Evolutionary conservation across 306 rosid genomes (phyloP).

Genomic region (Trifolium dubium): DNA sequence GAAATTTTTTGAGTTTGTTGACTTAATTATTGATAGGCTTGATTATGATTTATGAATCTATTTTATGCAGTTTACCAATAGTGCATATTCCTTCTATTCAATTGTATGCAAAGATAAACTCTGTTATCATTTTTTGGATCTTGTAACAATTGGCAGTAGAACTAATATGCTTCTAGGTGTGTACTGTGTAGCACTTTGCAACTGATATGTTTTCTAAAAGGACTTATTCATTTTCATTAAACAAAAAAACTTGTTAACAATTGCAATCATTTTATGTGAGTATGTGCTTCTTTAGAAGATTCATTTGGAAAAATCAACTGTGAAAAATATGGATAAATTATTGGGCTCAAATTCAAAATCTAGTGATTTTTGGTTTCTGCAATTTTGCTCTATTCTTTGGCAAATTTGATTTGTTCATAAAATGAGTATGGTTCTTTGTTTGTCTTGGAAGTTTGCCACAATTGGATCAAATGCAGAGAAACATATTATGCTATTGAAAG

Average conservation of each 20-base stretch:
- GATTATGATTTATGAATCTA: background rate
- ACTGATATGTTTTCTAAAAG: conserved; percentile 9
- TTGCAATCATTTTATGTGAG: conserved; percentile 15
- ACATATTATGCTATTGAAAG: background rate
- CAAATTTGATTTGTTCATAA: background rate
- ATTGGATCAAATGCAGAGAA: background rate
- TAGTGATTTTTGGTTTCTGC: background rate
- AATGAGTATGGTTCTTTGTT: background rate
- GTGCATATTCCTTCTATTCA: background rate
- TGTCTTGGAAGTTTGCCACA: background rate
- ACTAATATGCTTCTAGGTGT: conserved; percentile 27
- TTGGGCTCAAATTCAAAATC: conserved; percentile 8
- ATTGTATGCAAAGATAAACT: background rate
- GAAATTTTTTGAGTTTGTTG: background rate
- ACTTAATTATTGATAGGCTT: background rate
- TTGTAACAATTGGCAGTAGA: background rate
- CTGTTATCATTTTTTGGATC: too few relatives aligned
- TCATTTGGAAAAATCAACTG: background rate
- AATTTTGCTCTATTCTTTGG: background rate
- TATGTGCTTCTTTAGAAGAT: conserved; percentile 4
- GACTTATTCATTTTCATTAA: background rate
- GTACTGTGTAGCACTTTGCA: conserved; percentile 4
- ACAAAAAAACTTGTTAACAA: conserved; percentile 4
- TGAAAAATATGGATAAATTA: background rate
- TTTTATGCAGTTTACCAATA: background rate